Evolutionary conservation across 768 basidiomycete genomes (phyloP), one percentile per base, ranked within the genome.

Genomic region (Phlebiopsis flavidoalba): DNA sequence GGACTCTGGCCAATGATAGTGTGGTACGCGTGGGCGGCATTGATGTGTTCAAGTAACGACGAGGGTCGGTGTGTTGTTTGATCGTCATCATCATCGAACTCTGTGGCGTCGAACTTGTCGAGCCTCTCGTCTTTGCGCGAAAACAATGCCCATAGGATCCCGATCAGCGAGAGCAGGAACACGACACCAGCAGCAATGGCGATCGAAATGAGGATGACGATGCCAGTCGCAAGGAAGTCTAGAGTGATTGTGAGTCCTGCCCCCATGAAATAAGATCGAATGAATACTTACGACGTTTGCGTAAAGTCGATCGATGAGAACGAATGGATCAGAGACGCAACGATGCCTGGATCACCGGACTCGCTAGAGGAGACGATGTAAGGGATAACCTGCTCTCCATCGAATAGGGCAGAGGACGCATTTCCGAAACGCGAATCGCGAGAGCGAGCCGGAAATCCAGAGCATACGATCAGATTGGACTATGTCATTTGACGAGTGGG

Each of bases 131-230:
- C 93, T 57, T 86, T 82, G 57, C 91, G 81, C 21, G 89, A 86
- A 73, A 93, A 85, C n/a, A 95, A 79, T 2, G 93, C 88, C 91
- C 93, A 92, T 40, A 96, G 74, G 57, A 96, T 89, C 53, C 93
- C 93, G 58, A 94, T 77, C 46, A 96, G 77, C 15, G 89, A 88
- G 35, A 95, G 79, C 0, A 95, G 77, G 81, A 95, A 95, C 40
- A 95, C 89, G 21, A 98, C 84, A 17, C 96, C 97, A 15, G 95
- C 94, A 10, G 92, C 88, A 65, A 98, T 97, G 24, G 97, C 97
- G 64, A 99, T 97, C 1, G 95, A 95, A 65, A 99, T 95, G 48
- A 99, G 82, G 65, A 98, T 98, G 58, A 99, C 94, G 40, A 98
- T 82, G 1, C 96, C 97, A 22, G 85, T 84, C 0, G 95, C 93